Base-by-base conservation (phyloP, 78 protist species). In the Dictyostelium firmibasis region DNA sequence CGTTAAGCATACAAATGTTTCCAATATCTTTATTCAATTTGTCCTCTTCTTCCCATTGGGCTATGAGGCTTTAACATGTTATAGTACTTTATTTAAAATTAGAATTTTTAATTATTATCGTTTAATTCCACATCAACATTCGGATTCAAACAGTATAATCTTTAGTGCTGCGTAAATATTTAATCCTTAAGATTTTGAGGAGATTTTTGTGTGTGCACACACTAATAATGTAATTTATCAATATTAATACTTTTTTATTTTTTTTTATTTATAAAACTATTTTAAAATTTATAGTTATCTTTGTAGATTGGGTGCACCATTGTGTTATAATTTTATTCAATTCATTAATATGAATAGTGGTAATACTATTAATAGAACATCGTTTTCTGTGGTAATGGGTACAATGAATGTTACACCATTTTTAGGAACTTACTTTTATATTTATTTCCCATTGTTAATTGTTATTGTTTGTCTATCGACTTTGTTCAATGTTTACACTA, bases 361-460 rank as follows among this genome's bases (percentile, higher is more conserved):
- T 50, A 50, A 1, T 50, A 18, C n/a, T 0, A 7, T 84, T 14
- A 57, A 57, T 20, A 57, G 62, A 57, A 77, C 85, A 25, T 72
- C 96, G 33, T 92, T 84, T 36, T 29, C 92, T 81, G 20, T 7
- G 0, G 81, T 92, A 10, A 92, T 92, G 96, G 96, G 96, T 36
- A 60, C 25, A 7, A 74, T 62, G 53, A 47, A 81, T 25, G 78
- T 38, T 31, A 57, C 81, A 27, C 96, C 96, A 81, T 92, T 92
- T 67, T 31, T 92, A 47, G 96, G 96, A 38, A 67, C 53, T 11
- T 69, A 86, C 57, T 94, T 94, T 81, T 83, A 87, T 27, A 70
- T 81, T n/a, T 86, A 86, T 75, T 94, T 94, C 85, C 97, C 97
- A 72, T n/a, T 94, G 20, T 41, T 94, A 9, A 81, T 94, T 67